A percentile compares a stretch with the other conserved stretches of the same genome.
Evolutionary conservation across 2,329 filamentous ascomycete genomes (phyloP).

Genomic region (Chaetomium strumarium): DNA sequence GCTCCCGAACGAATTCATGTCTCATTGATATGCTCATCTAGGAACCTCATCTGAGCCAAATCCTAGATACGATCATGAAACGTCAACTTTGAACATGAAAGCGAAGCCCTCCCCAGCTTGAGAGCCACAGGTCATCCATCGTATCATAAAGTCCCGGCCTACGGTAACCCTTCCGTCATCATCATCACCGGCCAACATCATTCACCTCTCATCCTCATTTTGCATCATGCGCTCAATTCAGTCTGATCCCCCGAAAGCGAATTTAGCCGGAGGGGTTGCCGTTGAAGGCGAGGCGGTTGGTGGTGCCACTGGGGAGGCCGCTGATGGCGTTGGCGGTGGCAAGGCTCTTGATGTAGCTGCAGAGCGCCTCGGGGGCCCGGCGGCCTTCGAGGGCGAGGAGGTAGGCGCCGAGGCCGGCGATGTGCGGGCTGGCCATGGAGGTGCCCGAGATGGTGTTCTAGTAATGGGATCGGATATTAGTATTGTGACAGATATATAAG

Average conservation of each 20-base stretch:
- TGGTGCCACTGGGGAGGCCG: conserved; percentile 37
- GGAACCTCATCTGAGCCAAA: too few relatives aligned
- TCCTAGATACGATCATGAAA: neutral
- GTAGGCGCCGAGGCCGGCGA: conserved; percentile 34
- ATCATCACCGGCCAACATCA: too few relatives aligned
- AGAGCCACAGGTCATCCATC: too few relatives aligned
- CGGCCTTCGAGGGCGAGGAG: conserved; percentile 39
- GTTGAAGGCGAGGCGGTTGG: conserved; percentile 53
- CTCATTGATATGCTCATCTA: too few relatives aligned
- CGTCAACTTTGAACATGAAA: neutral
- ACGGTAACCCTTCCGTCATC: too few relatives aligned
- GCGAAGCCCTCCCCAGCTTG: neutral
- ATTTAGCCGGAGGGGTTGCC: conserved; percentile 33
- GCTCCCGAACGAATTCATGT: too few relatives aligned
- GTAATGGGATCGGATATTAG: too few relatives aligned
- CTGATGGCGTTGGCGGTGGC: conserved; percentile 37
- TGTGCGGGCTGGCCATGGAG: conserved; percentile 33
- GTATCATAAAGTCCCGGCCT: too few relatives aligned
- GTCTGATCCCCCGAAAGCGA: neutral
- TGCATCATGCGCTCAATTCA: neutral
- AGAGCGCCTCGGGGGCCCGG: conserved; percentile 41
- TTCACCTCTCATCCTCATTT: neutral
- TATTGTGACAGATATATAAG: too few relatives aligned
- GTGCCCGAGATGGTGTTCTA: conserved; percentile 44
- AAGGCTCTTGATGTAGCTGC: conserved; percentile 39